Base-by-base conservation (phyloP, 1,284 basidiomycete species). In the Naganishia cerealis region DNA sequence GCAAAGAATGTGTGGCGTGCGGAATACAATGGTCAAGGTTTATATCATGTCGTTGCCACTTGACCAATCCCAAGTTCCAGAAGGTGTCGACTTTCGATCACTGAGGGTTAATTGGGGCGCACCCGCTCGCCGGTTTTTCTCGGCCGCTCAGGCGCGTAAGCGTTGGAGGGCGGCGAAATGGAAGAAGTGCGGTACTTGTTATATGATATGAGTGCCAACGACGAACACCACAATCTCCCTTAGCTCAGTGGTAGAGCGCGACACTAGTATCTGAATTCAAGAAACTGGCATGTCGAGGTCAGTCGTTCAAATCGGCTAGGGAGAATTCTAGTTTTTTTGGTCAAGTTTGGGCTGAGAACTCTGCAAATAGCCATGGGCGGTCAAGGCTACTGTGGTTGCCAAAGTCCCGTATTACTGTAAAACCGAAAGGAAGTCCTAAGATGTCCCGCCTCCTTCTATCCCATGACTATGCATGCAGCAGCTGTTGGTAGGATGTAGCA, bases 241-340 rank as follows among this genome's bases (percentile, higher is more conserved):
- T 62, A 62, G 59, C 59, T 62, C 59, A 62, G 59, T 62, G 59
- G 59, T 62, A 62, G 58, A 61, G 58, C 58, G 58, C 58, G 58
- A 48, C 50, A 52, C 50, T 62, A 52, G 46, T 52, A 53, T 24
- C 40, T 26, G 26, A 57, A 57, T 40, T n/a, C 16, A 10, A 16
- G 13, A 42, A 33, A 15, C 21, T 29, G 57, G 40, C 12, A 62
- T 62, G 59, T 53, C 59, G 59, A 62, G 59, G 59, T 53, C 59
- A 40, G 21, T 58, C 26, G 57, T 58, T 58, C 57, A 33, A 58
- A 26, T 33, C 57, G 26, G 57, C 21, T 46, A 58, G 40, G 57
- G 26, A 58, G 57, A 58, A 58, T 16, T 38, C 6, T 57, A 39
- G n/a, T n/a, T n/a, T 58, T 58, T 58, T 58, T 33, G 29, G 29